Evolutionary conservation across 441 rosid genomes (phyloP).

Genomic region (Metrosideros polymorpha): DNA sequence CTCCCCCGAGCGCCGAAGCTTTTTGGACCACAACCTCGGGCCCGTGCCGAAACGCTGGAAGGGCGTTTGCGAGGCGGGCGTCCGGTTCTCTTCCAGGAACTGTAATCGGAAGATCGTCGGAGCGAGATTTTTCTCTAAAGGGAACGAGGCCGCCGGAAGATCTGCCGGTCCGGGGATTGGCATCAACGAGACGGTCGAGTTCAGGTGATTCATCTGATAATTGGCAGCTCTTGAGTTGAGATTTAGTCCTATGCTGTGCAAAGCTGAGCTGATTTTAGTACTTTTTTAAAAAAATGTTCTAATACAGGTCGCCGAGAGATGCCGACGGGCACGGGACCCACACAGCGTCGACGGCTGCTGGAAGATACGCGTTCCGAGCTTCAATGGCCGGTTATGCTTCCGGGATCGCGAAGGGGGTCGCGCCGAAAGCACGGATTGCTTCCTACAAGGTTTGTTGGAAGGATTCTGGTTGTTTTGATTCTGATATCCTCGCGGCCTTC

Average conservation of each 20-base stretch:
- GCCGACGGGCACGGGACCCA: conserved; percentile 91
- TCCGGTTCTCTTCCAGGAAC: conserved; percentile 22
- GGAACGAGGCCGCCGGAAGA: conserved; percentile 46
- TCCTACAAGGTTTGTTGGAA: conserved; percentile 80
- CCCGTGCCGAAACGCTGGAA: conserved; percentile 65
- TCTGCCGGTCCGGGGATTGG: conserved; percentile 34
- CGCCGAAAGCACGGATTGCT: conserved; percentile 66
- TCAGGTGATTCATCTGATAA: conserved; percentile 6
- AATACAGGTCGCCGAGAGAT: conserved; percentile 51
- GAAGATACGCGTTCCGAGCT: conserved; percentile 47
- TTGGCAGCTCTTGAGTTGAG: background rate
- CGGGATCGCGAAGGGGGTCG: conserved; percentile 79
- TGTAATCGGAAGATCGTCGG: conserved; percentile 68
- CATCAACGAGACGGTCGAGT: conserved; percentile 62
- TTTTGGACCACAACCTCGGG: conserved; percentile 61
- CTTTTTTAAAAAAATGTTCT: too few relatives aligned
- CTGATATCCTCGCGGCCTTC: conserved; percentile 68
- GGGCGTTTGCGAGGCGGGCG: conserved; percentile 49
- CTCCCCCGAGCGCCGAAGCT: conserved; percentile 73
- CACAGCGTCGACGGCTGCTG: conserved; percentile 82
- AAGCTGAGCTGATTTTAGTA: background rate
- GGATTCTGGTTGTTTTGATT: conserved; percentile 63
- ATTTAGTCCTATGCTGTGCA: background rate
- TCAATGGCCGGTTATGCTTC: conserved; percentile 70
- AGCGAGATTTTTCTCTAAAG: conserved; percentile 66